Conservation (phyloP, 768 basidiomycete species). For the Phaffia tasmanica region DNA sequence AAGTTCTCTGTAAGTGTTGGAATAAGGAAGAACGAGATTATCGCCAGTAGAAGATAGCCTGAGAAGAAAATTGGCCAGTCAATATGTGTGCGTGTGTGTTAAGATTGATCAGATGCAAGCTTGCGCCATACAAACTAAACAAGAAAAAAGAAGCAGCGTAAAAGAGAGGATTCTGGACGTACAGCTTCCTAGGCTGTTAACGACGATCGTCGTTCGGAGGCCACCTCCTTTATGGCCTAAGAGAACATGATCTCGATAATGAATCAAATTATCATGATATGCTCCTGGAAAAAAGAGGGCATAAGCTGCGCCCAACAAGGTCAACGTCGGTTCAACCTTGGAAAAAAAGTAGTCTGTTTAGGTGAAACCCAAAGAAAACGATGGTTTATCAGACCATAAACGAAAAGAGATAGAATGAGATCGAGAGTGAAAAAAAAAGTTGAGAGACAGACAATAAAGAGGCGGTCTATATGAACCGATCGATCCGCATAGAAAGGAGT, state of each 20-base stretch:
- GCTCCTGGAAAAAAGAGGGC: constrained; percentile 31
- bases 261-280: constrained; percentile 31
- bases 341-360: constrained; percentile 31
- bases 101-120: background rate
- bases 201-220: constrained; percentile 31
- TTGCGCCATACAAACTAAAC: background rate
- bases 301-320: constrained; percentile 32
- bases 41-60: constrained; percentile 36
- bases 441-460: no score
- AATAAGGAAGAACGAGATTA: constrained; percentile 33
- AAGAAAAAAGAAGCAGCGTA: background rate
- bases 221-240: constrained; percentile 30
- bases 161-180: constrained; percentile 13
- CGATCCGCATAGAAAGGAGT: no score
- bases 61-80: background rate
- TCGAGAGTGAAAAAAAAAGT: no score
- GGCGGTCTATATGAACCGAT: no score
- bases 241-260: constrained; percentile 24
- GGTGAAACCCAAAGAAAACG: constrained; percentile 20
- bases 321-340: constrained; percentile 32
- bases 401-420: no score
- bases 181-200: constrained; percentile 34
- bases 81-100: background rate
- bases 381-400: no score
- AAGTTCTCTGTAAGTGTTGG: constrained; percentile 29